Evolutionary conservation across 352 stramenopile species (phyloP), one percentile per base, ranked within the genome.

Genomic region (Phytophthora nicotianae): DNA sequence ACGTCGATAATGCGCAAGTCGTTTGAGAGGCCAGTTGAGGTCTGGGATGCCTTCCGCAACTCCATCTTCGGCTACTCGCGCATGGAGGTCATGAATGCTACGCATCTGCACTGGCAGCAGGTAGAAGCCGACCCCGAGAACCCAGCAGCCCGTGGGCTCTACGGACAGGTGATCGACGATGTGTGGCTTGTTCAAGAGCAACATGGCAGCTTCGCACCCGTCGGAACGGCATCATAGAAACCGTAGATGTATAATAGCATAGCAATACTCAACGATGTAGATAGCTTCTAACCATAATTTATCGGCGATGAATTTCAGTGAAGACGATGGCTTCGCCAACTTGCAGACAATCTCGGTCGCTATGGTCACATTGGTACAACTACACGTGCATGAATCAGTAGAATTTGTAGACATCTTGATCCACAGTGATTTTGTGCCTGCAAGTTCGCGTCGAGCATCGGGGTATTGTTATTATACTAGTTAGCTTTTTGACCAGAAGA

Each of bases 181-280:
- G 86, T 96, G 49, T 97, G 89, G 89, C 84, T 97, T 50, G 81
- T 97, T 48, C 87, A 97, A 64, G 81, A 93, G 50, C 70, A 86
- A 49, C 89, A 97, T 50, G 90, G 95, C 21, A 98, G 95, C 62
- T 95, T 94, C 53, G 70, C 75, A 20, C 62, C 62, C 1, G 35
- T 75, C 32, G 46, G 51, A 38, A 21, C 33, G 51, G 16, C 35
- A 5, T 23, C 35, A 58, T 56, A 65, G 49, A 73, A 16, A 0
- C 2, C 19, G n/a, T 46, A 46, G 17, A 46, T 46, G 40, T 46
- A n/a, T n/a, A n/a, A n/a, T n/a, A 46, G 38, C 38, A 45, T 45
- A 45, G n/a, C 5, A 45, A 42, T 42, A 3, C n/a, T 46, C n/a
- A 46, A 27, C 14, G 40, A 46, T 43, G 17, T 43, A 43, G 37